Percentiles rank a stretch among this genome's conserved stretches.
Conservation (phyloP, 2,329 filamentous ascomycete genomes). For the Cladosporium halotolerans region DNA sequence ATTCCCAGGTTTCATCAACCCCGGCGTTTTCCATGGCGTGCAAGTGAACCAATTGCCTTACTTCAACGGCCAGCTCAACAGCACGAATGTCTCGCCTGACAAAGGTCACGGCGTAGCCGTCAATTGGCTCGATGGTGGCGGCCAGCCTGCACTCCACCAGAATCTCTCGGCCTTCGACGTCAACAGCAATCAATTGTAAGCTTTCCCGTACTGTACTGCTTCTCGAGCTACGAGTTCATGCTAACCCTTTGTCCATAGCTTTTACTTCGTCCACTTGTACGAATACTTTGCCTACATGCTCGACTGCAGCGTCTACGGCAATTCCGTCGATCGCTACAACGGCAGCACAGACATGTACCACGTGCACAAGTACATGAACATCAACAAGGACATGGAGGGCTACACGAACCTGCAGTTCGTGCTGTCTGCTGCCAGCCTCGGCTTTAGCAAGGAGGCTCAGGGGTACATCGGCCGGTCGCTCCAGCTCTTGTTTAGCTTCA, state of each 20-base stretch:
- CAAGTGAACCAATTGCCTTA: conserved; percentile 54
- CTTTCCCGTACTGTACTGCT: no score
- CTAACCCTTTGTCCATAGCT: conserved; percentile 29
- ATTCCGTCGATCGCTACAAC: conserved; percentile 45
- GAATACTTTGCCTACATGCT: conserved; percentile 55
- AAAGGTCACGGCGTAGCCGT: conserved; percentile 44
- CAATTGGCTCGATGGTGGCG: conserved; percentile 58
- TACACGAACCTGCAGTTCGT: not conserved
- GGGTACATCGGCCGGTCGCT: not conserved
- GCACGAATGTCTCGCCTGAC: conserved; percentile 41
- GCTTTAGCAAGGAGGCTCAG: not conserved
- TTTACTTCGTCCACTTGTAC: conserved; percentile 57
- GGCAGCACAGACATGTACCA: conserved; percentile 45
- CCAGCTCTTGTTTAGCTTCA: not conserved
- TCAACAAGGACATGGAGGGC: not conserved
- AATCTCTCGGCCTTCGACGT: conserved; percentile 49
- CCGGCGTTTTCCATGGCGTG: conserved; percentile 44
- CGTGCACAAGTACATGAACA: conserved; percentile 46
- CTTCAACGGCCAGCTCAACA: conserved; percentile 51
- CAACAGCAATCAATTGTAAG: conserved; percentile 52
- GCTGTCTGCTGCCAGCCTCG: not conserved
- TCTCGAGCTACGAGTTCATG: not conserved
- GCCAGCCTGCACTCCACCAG: conserved; percentile 48
- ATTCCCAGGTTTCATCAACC: conserved; percentile 52
- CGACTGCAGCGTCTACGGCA: conserved; percentile 49